These are phyloP conservation scores for Picea mariana DNA, from an alignment of 83 land plant species.

Conservation along the genomic window DNA sequence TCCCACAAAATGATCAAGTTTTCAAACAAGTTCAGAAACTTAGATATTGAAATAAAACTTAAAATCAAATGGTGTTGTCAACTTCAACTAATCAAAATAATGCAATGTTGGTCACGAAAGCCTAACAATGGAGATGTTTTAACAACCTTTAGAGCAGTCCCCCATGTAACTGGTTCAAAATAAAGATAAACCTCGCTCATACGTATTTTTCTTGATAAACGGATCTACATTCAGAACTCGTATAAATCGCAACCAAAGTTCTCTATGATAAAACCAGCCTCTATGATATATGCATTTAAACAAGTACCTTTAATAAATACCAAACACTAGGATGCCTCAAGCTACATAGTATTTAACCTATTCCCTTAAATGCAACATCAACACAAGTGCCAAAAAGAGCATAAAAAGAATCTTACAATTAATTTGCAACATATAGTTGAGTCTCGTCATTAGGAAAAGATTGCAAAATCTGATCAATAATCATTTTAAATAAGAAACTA, in stretches of 20 bases:
- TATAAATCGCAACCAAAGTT: slow-evolving; percentile 60
- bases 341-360: neutral
- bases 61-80: neutral
- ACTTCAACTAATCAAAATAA: neutral
- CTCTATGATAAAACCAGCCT: slow-evolving; percentile 84
- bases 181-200: slow-evolving; percentile 80
- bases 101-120: neutral
- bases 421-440: too few species aligned
- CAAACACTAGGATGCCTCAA: neutral
- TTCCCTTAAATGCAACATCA: neutral
- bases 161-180: slow-evolving; percentile 83
- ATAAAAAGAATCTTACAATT: too few species aligned
- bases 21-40: neutral
- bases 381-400: neutral
- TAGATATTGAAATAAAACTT: neutral
- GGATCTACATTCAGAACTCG: slow-evolving; percentile 73
- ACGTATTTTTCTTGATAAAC: slow-evolving; percentile 53
- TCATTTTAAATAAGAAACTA: too few species aligned
- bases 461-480: too few species aligned
- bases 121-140: neutral
- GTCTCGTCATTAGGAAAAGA: too few species aligned
- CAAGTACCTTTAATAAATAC: neutral
- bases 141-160: slow-evolving; percentile 67
- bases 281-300: slow-evolving; percentile 49
- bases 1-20: slow-evolving; percentile 52